These are phyloP conservation scores for Myriosclerotinia scirpicola DNA, from an alignment of 2,329 filamentous ascomycete species.

Conservation along the genomic window DNA sequence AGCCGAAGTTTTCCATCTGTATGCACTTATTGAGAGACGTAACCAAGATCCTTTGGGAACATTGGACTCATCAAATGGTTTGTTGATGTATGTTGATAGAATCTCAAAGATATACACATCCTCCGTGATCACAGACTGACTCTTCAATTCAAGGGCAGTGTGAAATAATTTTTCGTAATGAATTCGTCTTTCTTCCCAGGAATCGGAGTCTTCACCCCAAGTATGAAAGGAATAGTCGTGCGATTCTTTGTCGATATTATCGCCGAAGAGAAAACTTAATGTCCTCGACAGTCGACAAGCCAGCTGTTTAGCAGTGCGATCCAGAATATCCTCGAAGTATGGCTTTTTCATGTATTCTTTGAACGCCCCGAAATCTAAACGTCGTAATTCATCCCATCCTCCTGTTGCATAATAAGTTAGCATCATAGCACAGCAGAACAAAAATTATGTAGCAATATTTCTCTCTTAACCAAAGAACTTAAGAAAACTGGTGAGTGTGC, in stretches of 20 bases:
- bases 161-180: conserved; percentile 26
- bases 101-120: conserved; percentile 12
- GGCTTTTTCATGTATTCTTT: conserved; percentile 4
- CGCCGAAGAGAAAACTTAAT: conserved; percentile 19
- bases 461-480: neutral
- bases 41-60: neutral
- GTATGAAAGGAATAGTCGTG: conserved; percentile 7
- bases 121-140: conserved; percentile 21
- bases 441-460: neutral
- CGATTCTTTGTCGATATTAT: too few relatives aligned
- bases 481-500: neutral
- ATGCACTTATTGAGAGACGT: neutral
- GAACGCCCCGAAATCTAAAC: conserved; percentile 25
- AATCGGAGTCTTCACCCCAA: conserved; percentile 19
- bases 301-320: conserved; percentile 17
- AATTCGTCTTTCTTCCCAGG: conserved; percentile 18
- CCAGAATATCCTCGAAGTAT: conserved; percentile 19
- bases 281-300: conserved; percentile 19
- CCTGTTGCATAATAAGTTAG: conserved; percentile 4
- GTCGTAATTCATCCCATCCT: conserved; percentile 23
- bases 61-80: too few relatives aligned
- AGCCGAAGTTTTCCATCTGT: neutral
- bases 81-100: neutral
- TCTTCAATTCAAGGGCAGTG: conserved; percentile 25
- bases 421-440: neutral